Conservation (phyloP, 2,329 filamentous ascomycete genomes). For the Phyllosticta ampelicida region DNA sequence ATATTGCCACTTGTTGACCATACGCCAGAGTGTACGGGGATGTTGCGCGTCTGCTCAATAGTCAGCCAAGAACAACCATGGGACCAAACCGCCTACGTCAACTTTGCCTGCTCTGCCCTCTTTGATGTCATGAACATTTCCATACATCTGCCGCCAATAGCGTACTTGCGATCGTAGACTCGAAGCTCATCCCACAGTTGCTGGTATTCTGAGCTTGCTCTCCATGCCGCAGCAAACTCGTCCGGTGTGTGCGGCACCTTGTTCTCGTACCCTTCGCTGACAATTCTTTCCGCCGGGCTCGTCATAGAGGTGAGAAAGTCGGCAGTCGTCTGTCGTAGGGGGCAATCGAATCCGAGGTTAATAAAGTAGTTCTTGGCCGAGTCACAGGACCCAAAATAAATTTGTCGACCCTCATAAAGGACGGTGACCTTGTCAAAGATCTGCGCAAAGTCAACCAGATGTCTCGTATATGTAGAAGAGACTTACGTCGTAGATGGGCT, state of each 20-base stretch:
- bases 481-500: conserved; percentile 51
- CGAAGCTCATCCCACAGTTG: conserved; percentile 35
- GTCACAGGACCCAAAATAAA: conserved; percentile 57
- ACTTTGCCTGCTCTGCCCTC: conserved; percentile 36
- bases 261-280: conserved; percentile 34
- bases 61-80: neutral
- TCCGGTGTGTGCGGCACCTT: conserved; percentile 39
- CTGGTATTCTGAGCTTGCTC: conserved; percentile 26
- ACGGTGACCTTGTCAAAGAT: conserved; percentile 59
- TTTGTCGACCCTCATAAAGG: conserved; percentile 57
- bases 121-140: conserved; percentile 37
- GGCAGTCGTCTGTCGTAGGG: conserved; percentile 58
- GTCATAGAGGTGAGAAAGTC: conserved; percentile 73
- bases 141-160: conserved; percentile 34
- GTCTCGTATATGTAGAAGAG: neutral
- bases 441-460: neutral
- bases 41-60: conserved; percentile 40
- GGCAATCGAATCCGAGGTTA: conserved; percentile 61
- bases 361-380: conserved; percentile 59
- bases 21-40: conserved; percentile 80
- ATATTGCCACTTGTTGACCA: conserved; percentile 63
- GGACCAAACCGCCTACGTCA: neutral
- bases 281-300: conserved; percentile 36
- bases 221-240: conserved; percentile 40
- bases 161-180: conserved; percentile 35